These are phyloP conservation scores for Fistulifera solaris DNA, from an alignment of 108 stramenopile species.

Conservation along the genomic window DNA sequence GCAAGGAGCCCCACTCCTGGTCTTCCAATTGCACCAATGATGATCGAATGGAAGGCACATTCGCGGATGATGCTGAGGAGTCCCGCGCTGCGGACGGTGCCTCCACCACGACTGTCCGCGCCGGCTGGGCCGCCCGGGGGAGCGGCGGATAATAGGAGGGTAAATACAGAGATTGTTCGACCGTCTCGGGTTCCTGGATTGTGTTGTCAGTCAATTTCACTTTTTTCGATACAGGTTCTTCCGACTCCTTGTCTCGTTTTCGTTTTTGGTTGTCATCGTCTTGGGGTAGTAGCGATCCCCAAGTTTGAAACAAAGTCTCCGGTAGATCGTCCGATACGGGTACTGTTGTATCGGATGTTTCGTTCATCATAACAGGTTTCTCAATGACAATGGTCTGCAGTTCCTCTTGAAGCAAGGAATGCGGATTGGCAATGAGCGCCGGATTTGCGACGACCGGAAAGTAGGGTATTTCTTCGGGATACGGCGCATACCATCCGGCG, in stretches of 20 bases:
- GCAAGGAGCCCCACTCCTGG: slow-evolving; percentile 23
- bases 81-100: not conserved
- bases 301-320: slow-evolving; percentile 2
- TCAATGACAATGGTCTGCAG: slow-evolving; percentile 29
- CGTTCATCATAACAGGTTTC: slow-evolving; percentile 6
- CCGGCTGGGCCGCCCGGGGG: not conserved
- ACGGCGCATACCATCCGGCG: slow-evolving; percentile 69
- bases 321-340: not conserved
- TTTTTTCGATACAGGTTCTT: slow-evolving; percentile 5
- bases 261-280: too few relatives aligned
- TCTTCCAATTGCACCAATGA: slow-evolving; percentile 40
- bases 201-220: not conserved
- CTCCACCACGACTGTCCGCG: not conserved
- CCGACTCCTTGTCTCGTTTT: not conserved
- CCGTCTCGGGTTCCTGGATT: not conserved
- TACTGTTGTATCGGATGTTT: too few relatives aligned
- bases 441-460: slow-evolving; percentile 46
- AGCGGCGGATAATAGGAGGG: slow-evolving; percentile 27
- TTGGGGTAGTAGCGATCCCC: not conserved
- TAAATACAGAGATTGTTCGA: too few relatives aligned
- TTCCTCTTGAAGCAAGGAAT: slow-evolving; percentile 33
- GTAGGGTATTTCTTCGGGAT: slow-evolving; percentile 39
- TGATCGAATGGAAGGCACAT: slow-evolving; percentile 9
- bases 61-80: not conserved
- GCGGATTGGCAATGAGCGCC: slow-evolving; percentile 56